Percentiles rank a stretch among this genome's conserved stretches.
These are phyloP conservation scores for Ceratobasidium sp. DNA, from an alignment of 1,284 basidiomycete genomes.

Conservation along the genomic window DNA sequence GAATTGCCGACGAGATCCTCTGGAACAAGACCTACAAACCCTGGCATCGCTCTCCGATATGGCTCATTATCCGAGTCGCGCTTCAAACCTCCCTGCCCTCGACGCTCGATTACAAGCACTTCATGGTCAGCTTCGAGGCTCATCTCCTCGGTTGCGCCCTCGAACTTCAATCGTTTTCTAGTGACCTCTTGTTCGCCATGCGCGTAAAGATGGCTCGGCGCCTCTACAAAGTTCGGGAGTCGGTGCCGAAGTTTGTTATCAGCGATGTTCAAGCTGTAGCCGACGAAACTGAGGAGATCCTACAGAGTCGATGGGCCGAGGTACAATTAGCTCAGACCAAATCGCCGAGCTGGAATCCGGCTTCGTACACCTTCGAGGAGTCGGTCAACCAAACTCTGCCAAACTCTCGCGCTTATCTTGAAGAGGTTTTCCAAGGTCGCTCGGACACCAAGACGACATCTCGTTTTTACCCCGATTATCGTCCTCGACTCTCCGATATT, in stretches of 20 bases:
- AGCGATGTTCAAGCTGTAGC: constrained; percentile 48
- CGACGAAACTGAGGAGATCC: constrained; percentile 46
- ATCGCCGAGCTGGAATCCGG: not conserved
- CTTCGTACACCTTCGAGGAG: constrained; percentile 52
- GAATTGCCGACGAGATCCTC: constrained; percentile 63
- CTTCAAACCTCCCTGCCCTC: constrained; percentile 60
- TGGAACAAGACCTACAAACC: constrained; percentile 59
- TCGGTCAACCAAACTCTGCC: constrained; percentile 54
- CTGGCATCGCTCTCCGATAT: constrained; percentile 65
- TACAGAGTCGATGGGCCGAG: constrained; percentile 56
- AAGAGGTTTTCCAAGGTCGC: not conserved
- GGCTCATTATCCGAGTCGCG: constrained; percentile 64
- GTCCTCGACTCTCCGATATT: not conserved
- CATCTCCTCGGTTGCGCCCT: constrained; percentile 52
- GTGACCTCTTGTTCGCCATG: constrained; percentile 57
- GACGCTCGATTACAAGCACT: constrained; percentile 60
- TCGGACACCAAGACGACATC: not conserved
- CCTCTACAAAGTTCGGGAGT: constrained; percentile 57
- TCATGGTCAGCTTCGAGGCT: constrained; percentile 62
- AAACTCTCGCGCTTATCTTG: constrained; percentile 54
- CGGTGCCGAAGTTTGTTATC: constrained; percentile 50
- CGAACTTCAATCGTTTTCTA: constrained; percentile 48
- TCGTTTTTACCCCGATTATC: not conserved
- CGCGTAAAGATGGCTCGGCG: constrained; percentile 59
- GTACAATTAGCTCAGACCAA: not conserved